A percentile compares a stretch with the other conserved stretches of the same genome.
These are phyloP conservation scores for Candida sonorensis DNA, from an alignment of 805 yeast genomes.

Conservation along the genomic window DNA sequence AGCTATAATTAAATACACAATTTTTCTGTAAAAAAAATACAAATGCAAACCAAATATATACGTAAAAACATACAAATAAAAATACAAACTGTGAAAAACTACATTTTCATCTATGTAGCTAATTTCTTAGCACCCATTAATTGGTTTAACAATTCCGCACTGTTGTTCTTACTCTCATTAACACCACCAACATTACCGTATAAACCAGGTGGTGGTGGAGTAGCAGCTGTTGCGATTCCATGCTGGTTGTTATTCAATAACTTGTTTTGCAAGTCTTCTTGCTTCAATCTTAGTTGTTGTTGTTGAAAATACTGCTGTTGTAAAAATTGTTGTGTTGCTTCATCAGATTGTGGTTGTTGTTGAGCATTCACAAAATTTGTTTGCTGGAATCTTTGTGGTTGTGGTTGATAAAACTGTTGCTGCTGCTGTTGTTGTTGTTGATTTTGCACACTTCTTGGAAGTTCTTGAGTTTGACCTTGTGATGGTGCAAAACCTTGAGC, in stretches of 20 bases:
- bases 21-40: no score
- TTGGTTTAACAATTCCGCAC: constrained; percentile 74
- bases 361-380: constrained; percentile 21
- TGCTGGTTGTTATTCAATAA: constrained; percentile 7
- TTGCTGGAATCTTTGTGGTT: constrained; percentile 20
- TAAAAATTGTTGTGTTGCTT: constrained; percentile 23
- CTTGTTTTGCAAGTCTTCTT: constrained; percentile 16
- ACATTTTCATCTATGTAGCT: constrained; percentile 3
- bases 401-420: constrained; percentile 27
- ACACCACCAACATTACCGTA: constrained; percentile 21
- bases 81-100: no score
- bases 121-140: constrained; percentile 67
- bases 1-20: no score
- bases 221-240: constrained; percentile 28
- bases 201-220: constrained; percentile 75
- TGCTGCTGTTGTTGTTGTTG: constrained; percentile 17
- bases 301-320: constrained; percentile 27
- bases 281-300: constrained; percentile 18
- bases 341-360: constrained; percentile 22
- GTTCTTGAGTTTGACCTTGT: no score
- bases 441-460: neutral
- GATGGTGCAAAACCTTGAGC: no score
- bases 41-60: no score
- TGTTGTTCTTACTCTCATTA: constrained; percentile 14
- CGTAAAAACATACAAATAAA: no score